Conservation (phyloP, 2,329 filamentous ascomycete species). For the Fusarium ramigenum region DNA sequence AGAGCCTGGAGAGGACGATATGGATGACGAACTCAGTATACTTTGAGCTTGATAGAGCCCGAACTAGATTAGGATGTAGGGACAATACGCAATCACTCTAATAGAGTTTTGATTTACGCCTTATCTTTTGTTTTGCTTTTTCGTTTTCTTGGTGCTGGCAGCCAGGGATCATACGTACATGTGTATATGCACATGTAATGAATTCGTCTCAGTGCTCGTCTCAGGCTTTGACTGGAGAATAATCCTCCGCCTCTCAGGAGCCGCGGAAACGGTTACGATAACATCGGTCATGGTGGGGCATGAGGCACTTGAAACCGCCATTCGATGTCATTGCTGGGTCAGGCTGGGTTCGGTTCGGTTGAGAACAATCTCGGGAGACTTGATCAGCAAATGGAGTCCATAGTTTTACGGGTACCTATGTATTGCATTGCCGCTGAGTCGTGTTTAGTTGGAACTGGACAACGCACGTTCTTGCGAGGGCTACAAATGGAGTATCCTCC, state of each 20-base stretch:
- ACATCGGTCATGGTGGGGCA: conserved; percentile 32
- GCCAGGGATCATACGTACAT: conserved; percentile 8
- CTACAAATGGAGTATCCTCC: not conserved
- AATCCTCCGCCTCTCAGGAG: conserved; percentile 28
- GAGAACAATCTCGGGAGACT: conserved; percentile 8
- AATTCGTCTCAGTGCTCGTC: conserved; percentile 28
- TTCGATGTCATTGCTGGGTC: conserved; percentile 20
- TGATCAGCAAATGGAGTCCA: conserved; percentile 12
- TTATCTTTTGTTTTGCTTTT: not conserved
- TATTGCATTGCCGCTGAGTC: not conserved
- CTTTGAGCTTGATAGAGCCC: conserved; percentile 2
- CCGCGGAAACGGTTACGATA: conserved; percentile 17
- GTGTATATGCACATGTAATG: not conserved
- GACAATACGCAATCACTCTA: not conserved
- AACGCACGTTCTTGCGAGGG: not conserved
- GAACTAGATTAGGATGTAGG: not conserved
- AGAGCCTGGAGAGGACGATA: conserved; percentile 8
- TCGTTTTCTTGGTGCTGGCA: not conserved
- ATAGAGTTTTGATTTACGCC: not conserved
- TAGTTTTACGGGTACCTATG: not conserved
- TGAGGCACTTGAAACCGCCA: conserved; percentile 42
- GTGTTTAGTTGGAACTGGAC: not conserved
- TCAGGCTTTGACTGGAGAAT: conserved; percentile 23
- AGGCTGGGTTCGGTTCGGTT: not conserved
- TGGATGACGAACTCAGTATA: conserved; percentile 32